Evolutionary conservation across 2,329 filamentous ascomycete species (phyloP).

Genomic region (Diaporthe sp.): DNA sequence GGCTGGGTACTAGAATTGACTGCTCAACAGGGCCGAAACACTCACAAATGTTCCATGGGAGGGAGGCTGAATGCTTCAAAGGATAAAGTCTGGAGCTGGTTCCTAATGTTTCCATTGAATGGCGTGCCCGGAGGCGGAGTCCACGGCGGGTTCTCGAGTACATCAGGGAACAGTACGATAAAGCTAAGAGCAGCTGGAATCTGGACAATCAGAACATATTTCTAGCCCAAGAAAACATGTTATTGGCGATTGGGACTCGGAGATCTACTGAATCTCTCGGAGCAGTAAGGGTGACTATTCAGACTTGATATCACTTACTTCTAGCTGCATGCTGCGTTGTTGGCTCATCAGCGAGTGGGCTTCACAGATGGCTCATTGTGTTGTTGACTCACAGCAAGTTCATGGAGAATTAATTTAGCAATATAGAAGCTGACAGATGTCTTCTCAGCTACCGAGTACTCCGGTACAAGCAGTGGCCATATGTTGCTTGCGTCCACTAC

Average conservation of each 20-base stretch:
- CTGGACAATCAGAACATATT: not conserved
- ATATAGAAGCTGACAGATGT: not conserved
- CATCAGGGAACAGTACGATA: not conserved
- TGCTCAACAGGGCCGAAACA: not conserved
- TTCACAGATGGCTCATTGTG: not conserved
- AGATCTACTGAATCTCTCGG: not conserved
- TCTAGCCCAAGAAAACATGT: not conserved
- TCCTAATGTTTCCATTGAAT: not conserved
- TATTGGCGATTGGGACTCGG: not conserved
- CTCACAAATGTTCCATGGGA: not conserved
- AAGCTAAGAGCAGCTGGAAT: not conserved
- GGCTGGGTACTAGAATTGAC: not conserved
- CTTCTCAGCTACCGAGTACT: not conserved
- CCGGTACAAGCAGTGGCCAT: not conserved
- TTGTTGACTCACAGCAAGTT: not conserved
- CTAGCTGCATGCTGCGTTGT: not conserved
- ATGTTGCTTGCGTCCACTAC: not conserved
- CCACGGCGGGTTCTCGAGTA: not conserved
- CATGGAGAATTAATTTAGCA: not conserved
- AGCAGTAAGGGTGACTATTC: too few relatives aligned
- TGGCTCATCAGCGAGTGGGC: not conserved
- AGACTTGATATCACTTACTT: not conserved
- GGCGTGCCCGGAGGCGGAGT: not conserved
- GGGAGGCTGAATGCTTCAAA: not conserved
- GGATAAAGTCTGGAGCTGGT: not conserved